Percentiles rank a stretch among this genome's conserved stretches.
Conservation (phyloP, 176 grass and related monocot genomes). For the Phoenix roebelenii region DNA sequence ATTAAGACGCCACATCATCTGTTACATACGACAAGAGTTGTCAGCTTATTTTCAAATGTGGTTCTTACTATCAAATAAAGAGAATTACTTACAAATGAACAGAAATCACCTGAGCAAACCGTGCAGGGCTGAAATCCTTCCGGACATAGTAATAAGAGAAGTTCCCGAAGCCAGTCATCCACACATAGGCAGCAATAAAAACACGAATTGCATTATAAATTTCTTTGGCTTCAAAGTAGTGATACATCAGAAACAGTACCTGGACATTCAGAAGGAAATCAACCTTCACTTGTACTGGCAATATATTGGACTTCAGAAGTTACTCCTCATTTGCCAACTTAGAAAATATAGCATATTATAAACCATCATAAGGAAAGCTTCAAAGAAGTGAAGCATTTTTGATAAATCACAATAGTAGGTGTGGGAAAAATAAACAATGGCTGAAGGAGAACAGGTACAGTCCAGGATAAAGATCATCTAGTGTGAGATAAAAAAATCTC, state of each 20-base stretch:
- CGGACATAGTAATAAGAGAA: slow-evolving; percentile 79
- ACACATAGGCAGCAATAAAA: slow-evolving; percentile 76
- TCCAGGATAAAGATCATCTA: too few species aligned
- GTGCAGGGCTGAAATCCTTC: slow-evolving; percentile 69
- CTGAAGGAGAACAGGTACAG: too few species aligned
- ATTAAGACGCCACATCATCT: slow-evolving; percentile 29
- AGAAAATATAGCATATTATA: too few species aligned
- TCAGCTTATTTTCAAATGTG: too few species aligned
- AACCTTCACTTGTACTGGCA: background rate
- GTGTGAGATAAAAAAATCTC: too few species aligned
- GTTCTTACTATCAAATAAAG: background rate
- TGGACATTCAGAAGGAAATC: slow-evolving; percentile 14
- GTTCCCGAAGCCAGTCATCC: slow-evolving; percentile 88
- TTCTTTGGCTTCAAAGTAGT: slow-evolving; percentile 62
- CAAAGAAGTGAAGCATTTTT: too few species aligned
- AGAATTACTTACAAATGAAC: background rate
- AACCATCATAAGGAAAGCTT: too few species aligned
- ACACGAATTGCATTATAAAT: slow-evolving; percentile 79
- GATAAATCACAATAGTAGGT: too few species aligned
- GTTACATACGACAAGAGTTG: background rate
- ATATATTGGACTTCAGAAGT: too few species aligned
- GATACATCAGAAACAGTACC: slow-evolving; percentile 84
- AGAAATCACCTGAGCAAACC: slow-evolving; percentile 57
- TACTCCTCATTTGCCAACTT: too few species aligned
- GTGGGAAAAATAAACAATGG: too few species aligned